Evolutionary conservation across 2,329 filamentous ascomycete genomes (phyloP), one percentile per base, ranked within the genome.

Genomic region (Neocatenulostroma microsporum): DNA sequence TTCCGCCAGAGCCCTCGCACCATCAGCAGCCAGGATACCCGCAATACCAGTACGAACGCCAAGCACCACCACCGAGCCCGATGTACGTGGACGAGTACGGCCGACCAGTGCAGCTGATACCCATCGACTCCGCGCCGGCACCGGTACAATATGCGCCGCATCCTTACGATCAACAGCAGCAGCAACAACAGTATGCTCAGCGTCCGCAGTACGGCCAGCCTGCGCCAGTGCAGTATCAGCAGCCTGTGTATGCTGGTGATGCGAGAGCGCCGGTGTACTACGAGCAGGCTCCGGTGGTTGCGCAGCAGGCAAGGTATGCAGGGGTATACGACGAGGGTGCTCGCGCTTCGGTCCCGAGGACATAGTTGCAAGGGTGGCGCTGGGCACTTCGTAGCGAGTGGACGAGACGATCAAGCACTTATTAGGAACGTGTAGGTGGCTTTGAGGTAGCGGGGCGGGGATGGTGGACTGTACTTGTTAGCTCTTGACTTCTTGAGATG

Each of bases 71-170:
- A 15, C 28, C 50, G 13, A 48, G 49, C 31, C 46, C 49, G 3
- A 41, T 53, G n/a, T 58, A 55, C 39, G 50, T 57, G n/a, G 56
- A 58, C 27, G 45, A 57, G 32, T 55, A 56, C 37, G 56, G 56
- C 24, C 43, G 48, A 9, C 50, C 45, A 5, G 35, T 58, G 8
- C 45, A 55, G 33, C 42, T 55, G 11, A 44, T 52, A 10, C 52
- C 50, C 4, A 46, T 53, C 27, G 50, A 56, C 36, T 30, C 46
- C 21, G 46, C 43, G 4, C 50, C 51, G 4, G 50, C 50, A 5
- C 50, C 49, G 3, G 43, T 54, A 19, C 52, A 55, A 28, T 53
- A 50, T 31, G 33, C 41, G 17, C 46, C 47, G 19, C 45, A 46
- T 31, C 49, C 46, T n/a, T 49, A 49, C 33, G 51, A 51, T 14